phyloP scores from a whole-genome alignment of 345 rosid genomes.

The Iberis pinnata region DNA sequence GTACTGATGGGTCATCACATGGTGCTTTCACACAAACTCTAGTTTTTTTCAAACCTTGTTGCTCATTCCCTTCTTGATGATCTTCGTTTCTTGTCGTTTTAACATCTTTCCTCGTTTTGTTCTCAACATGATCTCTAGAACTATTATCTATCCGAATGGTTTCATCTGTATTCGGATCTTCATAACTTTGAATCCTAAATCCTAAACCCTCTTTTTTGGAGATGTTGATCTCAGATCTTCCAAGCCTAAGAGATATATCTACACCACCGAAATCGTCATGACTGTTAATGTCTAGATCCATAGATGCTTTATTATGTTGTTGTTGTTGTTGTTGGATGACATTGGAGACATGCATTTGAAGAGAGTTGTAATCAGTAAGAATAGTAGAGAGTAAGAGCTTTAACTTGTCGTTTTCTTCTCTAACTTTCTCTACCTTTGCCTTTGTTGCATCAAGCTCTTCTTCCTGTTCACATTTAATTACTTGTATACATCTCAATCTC shows the following conservation, averaged over 20 bases:
- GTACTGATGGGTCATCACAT: slow-evolving; percentile 70
- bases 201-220: background rate
- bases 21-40: slow-evolving; percentile 81
- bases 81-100: slow-evolving; percentile 41
- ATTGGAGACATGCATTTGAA: slow-evolving; percentile 30
- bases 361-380: slow-evolving; percentile 38
- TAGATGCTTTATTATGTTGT: slow-evolving; percentile 27
- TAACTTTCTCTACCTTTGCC: slow-evolving; percentile 36
- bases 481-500: background rate
- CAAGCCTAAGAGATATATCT: slow-evolving; percentile 42
- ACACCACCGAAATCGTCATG: slow-evolving; percentile 17
- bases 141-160: slow-evolving; percentile 16
- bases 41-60: slow-evolving; percentile 50
- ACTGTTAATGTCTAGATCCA: slow-evolving; percentile 37
- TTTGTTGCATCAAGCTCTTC: slow-evolving; percentile 36
- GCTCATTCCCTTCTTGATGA: slow-evolving; percentile 35
- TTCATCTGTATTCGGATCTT: too few species aligned
- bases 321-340: slow-evolving; percentile 28
- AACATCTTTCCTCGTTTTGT: slow-evolving; percentile 33
- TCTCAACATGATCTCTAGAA: slow-evolving; percentile 14
- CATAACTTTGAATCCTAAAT: too few species aligned
- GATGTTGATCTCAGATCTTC: slow-evolving; percentile 21
- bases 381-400: slow-evolving; percentile 31
- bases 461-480: slow-evolving; percentile 16
- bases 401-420: slow-evolving; percentile 42